Conservation (phyloP, 2,329 filamentous ascomycete species). For the Venturia pyrina region DNA sequence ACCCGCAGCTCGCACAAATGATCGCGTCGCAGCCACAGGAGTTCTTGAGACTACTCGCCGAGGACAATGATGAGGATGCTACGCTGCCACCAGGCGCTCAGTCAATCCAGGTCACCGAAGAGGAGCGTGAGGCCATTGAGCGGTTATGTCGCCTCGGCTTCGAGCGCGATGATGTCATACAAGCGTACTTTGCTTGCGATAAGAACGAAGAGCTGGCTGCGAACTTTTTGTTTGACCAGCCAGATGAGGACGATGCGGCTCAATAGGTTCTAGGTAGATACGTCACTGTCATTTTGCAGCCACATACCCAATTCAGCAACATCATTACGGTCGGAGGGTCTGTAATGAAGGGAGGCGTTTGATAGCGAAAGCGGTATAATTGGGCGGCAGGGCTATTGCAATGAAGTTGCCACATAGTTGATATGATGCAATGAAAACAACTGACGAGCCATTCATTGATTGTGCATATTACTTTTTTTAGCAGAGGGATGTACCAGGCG, state of each 20-base stretch:
- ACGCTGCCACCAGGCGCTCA: constrained; percentile 80
- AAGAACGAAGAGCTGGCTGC: constrained; percentile 98
- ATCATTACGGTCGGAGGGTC: neutral
- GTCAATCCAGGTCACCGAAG: constrained; percentile 83
- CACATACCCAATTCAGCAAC: constrained; percentile 3
- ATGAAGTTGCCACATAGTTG: too few relatives aligned
- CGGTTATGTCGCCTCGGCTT: constrained; percentile 92
- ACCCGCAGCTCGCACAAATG: constrained; percentile 85
- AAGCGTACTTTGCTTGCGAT: constrained; percentile 98
- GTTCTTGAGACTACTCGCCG: constrained; percentile 81
- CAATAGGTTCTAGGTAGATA: neutral
- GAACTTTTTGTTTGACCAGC: constrained; percentile 97
- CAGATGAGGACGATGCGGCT: constrained; percentile 61
- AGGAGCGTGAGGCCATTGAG: constrained; percentile 95
- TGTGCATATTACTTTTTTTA: too few relatives aligned
- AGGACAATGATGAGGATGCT: constrained; percentile 76
- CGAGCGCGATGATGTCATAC: constrained; percentile 83
- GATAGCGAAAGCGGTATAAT: too few relatives aligned
- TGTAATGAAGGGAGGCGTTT: neutral
- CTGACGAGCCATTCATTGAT: too few relatives aligned
- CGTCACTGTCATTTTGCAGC: neutral
- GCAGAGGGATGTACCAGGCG: too few relatives aligned
- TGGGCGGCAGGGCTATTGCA: too few relatives aligned
- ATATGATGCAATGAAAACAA: too few relatives aligned
- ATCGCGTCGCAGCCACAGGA: constrained; percentile 89